Conservation (phyloP, 2,329 filamentous ascomycete genomes). For the Fusarium globosum region DNA sequence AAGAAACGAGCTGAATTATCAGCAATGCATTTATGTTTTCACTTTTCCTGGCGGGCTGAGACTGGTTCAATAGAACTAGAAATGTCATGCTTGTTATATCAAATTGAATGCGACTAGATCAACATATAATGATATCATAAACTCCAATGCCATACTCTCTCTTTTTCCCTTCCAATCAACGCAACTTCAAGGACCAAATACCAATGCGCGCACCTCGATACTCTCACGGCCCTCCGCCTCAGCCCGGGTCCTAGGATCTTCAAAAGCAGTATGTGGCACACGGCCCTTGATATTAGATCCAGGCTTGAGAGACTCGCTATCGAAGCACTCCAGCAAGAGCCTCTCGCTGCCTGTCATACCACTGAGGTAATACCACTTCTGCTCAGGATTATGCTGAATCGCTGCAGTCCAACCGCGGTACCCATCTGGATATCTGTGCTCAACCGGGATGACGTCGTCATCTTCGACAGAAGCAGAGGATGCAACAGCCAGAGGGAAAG, state of each 20-base stretch:
- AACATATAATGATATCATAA: neutral
- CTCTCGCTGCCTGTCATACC: conserved; percentile 80
- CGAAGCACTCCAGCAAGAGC: conserved; percentile 83
- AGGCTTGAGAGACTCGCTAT: conserved; percentile 68
- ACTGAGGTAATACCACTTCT: conserved; percentile 84
- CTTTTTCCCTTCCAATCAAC: neutral
- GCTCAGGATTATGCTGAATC: conserved; percentile 68
- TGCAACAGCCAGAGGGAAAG: conserved; percentile 75
- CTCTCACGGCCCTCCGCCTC: conserved; percentile 82
- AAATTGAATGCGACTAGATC: neutral
- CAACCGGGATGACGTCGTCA: conserved; percentile 74
- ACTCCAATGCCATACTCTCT: neutral
- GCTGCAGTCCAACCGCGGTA: conserved; percentile 80
- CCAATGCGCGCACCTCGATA: conserved; percentile 87
- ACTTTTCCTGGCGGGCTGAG: conserved; percentile 1
- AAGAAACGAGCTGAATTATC: conserved; percentile 2
- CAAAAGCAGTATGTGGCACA: conserved; percentile 82
- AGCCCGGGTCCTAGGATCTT: conserved; percentile 75
- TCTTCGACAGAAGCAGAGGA: conserved; percentile 71
- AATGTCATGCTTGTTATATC: conserved; percentile 25
- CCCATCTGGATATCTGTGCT: conserved; percentile 74
- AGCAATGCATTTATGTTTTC: conserved; percentile 21
- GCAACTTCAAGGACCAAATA: conserved; percentile 72
- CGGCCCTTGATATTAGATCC: conserved; percentile 64
- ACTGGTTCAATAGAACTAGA: conserved; percentile 39